Percentiles rank a stretch among this genome's conserved stretches.
phyloP scores from a whole-genome alignment of 352 stramenopile genomes.

The Pythium graminicola region DNA sequence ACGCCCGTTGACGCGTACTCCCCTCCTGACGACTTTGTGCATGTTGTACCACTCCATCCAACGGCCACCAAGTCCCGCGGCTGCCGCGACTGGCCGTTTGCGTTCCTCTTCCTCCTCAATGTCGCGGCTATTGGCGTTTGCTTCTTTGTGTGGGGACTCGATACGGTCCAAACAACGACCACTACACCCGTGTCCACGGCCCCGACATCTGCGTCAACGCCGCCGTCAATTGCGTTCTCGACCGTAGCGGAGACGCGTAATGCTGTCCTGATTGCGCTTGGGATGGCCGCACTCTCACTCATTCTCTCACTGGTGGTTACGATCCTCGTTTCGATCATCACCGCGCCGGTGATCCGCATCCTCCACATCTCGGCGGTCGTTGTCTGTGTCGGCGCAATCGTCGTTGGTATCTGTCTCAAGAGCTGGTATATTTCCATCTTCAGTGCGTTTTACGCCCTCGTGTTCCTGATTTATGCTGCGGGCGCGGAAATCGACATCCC shows the following conservation, averaged over 20 bases:
- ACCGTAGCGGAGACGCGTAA: conserved; percentile 39
- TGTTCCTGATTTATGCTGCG: conserved; percentile 28
- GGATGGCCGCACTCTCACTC: conserved; percentile 36
- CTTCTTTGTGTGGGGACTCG: background rate
- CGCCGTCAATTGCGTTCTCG: conserved; percentile 23
- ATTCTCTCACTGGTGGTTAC: conserved; percentile 51
- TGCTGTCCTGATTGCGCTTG: conserved; percentile 5
- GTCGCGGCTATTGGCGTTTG: too few relatives aligned
- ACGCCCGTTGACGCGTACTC: too few relatives aligned
- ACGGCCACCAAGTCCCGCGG: background rate
- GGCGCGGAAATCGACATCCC: too few relatives aligned
- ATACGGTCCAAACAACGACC: background rate
- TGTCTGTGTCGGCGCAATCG: background rate
- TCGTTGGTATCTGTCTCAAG: background rate
- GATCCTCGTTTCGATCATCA: conserved; percentile 66
- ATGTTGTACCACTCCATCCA: too few relatives aligned
- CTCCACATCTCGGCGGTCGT: conserved; percentile 46
- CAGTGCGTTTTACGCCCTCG: background rate
- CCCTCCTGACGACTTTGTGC: too few relatives aligned
- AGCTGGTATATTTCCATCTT: background rate
- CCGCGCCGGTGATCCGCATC: conserved; percentile 60
- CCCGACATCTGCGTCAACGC: background rate
- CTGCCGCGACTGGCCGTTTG: background rate
- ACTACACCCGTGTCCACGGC: background rate
- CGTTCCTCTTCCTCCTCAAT: background rate